Evolutionary conservation across 306 rosid genomes (phyloP).

Genomic region (Medicago arabica): DNA sequence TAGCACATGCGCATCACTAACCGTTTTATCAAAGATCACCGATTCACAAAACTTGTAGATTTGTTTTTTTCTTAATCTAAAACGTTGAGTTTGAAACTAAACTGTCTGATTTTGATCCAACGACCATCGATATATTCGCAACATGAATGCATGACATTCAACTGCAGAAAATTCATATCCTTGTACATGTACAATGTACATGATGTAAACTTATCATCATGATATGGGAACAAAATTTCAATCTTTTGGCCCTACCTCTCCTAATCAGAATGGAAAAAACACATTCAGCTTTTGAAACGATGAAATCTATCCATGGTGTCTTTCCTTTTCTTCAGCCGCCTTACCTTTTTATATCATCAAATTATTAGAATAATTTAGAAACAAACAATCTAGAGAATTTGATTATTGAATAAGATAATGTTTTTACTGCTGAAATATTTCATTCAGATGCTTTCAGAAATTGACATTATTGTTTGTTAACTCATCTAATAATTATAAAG

Average conservation of each 20-base stretch:
- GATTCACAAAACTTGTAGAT: too few species aligned
- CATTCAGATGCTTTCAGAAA: neutral
- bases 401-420: neutral
- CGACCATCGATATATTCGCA: neutral
- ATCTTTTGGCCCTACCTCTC: constrained; percentile 41
- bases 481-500: neutral
- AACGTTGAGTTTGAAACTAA: too few species aligned
- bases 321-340: constrained; percentile 42
- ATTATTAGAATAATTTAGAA: neutral
- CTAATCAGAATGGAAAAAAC: constrained; percentile 3
- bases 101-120: neutral
- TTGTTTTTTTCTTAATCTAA: too few species aligned
- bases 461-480: constrained; percentile 3
- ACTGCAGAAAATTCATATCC: too few species aligned
- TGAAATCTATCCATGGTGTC: neutral
- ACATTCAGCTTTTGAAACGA: constrained; percentile 1
- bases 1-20: neutral
- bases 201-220: neutral
- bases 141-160: neutral
- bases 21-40: too few species aligned
- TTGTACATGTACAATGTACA: too few species aligned
- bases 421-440: neutral
- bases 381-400: neutral
- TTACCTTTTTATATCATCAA: neutral
- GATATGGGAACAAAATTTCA: constrained; percentile 31